A percentile compares a stretch with the other conserved stretches of the same genome.
Conservation (phyloP, 257 asterid genomes). For the Solanum rostratum region DNA sequence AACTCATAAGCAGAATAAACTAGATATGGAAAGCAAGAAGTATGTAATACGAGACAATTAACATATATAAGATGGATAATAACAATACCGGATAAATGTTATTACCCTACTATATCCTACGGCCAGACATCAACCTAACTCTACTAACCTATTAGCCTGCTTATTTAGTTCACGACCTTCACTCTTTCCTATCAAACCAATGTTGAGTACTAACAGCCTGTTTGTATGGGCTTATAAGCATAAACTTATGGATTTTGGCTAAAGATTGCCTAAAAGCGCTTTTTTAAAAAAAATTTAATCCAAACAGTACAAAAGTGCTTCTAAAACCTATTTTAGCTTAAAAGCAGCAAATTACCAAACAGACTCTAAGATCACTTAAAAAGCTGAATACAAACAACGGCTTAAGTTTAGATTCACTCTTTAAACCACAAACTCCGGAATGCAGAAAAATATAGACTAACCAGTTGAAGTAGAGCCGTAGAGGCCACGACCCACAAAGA, state of each 20-base stretch:
- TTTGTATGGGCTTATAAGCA: not conserved
- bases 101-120: no score
- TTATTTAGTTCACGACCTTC: no score
- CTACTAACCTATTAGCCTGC: no score
- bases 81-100: no score
- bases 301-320: not conserved
- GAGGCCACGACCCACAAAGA: conserved; percentile 40
- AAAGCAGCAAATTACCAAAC: not conserved
- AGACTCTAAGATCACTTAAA: not conserved
- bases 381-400: not conserved
- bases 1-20: no score
- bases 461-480: conserved; percentile 26
- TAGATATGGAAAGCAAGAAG: no score
- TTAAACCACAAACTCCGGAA: not conserved
- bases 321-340: not conserved
- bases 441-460: conserved; percentile 9
- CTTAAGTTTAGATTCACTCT: not conserved
- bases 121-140: no score
- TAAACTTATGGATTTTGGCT: not conserved
- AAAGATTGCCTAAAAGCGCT: not conserved
- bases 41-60: no score
- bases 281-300: no score
- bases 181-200: no score
- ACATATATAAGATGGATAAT: no score
- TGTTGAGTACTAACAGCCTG: not conserved